Base-by-base conservation (phyloP, 163 green algal genomes). In the Scenedesmus sp. region DNA sequence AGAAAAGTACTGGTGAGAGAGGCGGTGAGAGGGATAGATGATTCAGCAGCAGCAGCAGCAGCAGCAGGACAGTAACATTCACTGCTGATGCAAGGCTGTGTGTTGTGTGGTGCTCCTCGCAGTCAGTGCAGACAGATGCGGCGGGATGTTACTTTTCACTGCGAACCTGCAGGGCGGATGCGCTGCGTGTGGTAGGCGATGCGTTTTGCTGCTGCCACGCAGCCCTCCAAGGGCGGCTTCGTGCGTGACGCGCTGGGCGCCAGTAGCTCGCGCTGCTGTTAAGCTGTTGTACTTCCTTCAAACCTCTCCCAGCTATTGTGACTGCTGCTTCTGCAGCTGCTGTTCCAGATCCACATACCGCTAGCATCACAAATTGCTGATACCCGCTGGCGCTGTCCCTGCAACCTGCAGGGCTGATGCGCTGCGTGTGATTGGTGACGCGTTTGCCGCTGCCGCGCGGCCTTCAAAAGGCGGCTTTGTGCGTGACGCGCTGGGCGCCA, bases 401-500 rank as follows among this genome's bases (percentile, higher is more conserved):
- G 4, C n/a, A 55, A 6, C 67, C 26, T 16, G 56, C 66, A 93
- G 86, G 86, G 57, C 20, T 12, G 86, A 89, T 15, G 82, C 90
- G 23, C 86, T 96, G 46, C 92, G 91, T 46, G 87, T 92, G 26
- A 89, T 95, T 66, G 26, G 34, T 9, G 94, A 97, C 18, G 92
- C 86, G 4, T 95, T 98, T 73, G 93, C 93, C 4, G 77, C 86
- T 57, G 96, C 95, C 74, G 94, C 96, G 76, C 94, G 92, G 57
- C 94, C 95, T 3, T 89, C 92, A 34, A 98, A 97, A 86, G 96
- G 96, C 57, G 97, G 96, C 64, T 96, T 97, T 90, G 96, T 99
- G 86, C 90, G 96, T 0, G 97, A 99, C 66, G 92, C 94, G 15
- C 95, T 99, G 1, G 93, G 92, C 1, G 62, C 67, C 6, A 67